Evolutionary conservation across 148 eudicot genomes (phyloP).

Genomic region (Chenopodium berlandieri): DNA sequence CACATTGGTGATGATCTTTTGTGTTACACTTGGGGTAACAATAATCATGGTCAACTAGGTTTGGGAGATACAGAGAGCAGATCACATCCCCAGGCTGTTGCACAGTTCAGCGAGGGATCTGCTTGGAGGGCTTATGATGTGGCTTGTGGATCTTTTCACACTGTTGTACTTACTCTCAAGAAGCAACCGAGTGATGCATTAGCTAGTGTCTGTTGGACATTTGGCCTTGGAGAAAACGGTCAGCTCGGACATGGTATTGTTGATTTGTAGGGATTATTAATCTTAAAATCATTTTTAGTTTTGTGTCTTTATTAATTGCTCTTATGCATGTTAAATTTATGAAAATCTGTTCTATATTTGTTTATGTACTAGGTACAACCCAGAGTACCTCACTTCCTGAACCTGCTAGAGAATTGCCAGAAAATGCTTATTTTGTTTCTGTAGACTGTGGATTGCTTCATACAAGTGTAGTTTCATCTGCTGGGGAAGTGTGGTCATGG

Average conservation of each 20-base stretch:
- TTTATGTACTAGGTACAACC: slow-evolving; percentile 34
- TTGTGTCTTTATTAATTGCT: not conserved
- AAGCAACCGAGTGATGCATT: slow-evolving; percentile 43
- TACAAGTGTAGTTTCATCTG: slow-evolving; percentile 73
- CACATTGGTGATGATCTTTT: slow-evolving; percentile 52
- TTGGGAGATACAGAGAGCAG: slow-evolving; percentile 68
- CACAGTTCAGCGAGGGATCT: slow-evolving; percentile 43
- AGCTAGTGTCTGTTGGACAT: slow-evolving; percentile 74
- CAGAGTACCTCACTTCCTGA: slow-evolving; percentile 47
- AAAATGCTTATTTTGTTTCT: slow-evolving; percentile 44
- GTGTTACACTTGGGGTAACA: slow-evolving; percentile 86
- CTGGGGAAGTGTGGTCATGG: slow-evolving; percentile 94
- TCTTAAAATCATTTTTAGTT: not conserved
- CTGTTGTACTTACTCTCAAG: slow-evolving; percentile 59
- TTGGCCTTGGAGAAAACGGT: slow-evolving; percentile 85
- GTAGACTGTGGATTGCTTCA: slow-evolving; percentile 83
- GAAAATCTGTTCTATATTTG: not conserved
- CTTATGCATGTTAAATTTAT: not conserved
- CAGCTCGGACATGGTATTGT: slow-evolving; percentile 69
- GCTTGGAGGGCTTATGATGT: slow-evolving; percentile 62
- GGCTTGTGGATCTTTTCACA: slow-evolving; percentile 80
- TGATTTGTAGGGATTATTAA: no score
- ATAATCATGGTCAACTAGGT: slow-evolving; percentile 78
- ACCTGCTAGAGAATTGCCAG: slow-evolving; percentile 46
- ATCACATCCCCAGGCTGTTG: slow-evolving; percentile 48